Evolutionary conservation across 106 monocot species (phyloP).

Genomic region (Dioscorea alata): DNA sequence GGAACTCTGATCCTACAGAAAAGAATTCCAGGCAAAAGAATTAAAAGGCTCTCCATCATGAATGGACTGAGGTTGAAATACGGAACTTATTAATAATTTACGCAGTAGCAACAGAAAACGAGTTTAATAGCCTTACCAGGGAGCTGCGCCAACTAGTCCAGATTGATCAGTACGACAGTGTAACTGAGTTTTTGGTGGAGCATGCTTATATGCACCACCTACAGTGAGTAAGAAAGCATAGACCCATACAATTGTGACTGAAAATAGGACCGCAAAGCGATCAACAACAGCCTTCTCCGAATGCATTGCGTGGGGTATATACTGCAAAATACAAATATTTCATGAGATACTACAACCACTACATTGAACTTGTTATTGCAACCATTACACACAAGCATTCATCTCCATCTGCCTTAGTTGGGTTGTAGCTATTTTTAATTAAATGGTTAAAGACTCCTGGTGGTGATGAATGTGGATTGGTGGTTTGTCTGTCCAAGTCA

Average conservation of each 20-base stretch:
- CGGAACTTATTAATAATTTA: no score
- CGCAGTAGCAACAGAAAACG: no score
- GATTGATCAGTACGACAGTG: conserved; percentile 95
- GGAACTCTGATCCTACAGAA: conserved; percentile 87
- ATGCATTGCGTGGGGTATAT: conserved; percentile 66
- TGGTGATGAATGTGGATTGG: no score
- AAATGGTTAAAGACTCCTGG: no score
- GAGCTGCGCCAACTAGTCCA: conserved; percentile 70
- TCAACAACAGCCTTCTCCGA: conserved; percentile 56
- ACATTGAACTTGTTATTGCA: background rate
- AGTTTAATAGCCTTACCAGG: conserved; percentile 50
- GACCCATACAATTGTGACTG: conserved; percentile 81
- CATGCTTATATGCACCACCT: conserved; percentile 86
- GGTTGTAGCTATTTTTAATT: no score
- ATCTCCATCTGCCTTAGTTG: background rate
- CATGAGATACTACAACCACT: background rate
- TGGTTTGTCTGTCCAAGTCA: background rate
- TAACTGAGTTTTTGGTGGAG: conserved; percentile 81
- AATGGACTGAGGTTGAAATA: no score
- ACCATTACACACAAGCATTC: background rate
- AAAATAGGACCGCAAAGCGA: conserved; percentile 80
- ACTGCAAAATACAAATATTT: conserved; percentile 33
- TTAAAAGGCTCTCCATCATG: background rate
- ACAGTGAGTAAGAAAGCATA: conserved; percentile 90
- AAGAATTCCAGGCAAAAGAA: background rate